These are phyloP conservation scores for Globisporangium sylvaticum DNA, from an alignment of 352 stramenopile species.

Conservation along the genomic window DNA sequence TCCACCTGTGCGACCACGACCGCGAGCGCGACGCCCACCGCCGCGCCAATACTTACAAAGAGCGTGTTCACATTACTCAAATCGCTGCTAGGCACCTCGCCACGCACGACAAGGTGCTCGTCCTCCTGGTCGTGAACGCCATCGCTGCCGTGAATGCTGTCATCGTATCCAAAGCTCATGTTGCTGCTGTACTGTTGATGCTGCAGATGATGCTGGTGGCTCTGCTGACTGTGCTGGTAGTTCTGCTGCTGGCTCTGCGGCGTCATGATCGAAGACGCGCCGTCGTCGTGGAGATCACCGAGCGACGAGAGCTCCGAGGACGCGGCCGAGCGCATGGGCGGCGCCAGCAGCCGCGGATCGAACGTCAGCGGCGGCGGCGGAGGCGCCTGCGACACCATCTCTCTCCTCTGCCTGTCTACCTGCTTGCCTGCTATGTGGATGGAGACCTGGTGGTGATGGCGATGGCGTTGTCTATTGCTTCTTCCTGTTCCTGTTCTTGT, in stretches of 20 bases:
- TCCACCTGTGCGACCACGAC: constrained; percentile 20
- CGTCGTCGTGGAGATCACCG: constrained; percentile 15
- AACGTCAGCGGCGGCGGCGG: background rate
- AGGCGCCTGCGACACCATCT: background rate
- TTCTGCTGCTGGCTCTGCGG: constrained; percentile 3
- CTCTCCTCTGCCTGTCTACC: background rate
- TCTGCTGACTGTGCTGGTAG: background rate
- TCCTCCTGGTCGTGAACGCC: background rate
- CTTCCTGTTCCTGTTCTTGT: background rate
- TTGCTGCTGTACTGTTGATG: background rate
- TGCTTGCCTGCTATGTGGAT: background rate
- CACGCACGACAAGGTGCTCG: constrained; percentile 4
- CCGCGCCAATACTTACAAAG: constrained; percentile 21
- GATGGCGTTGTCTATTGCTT: background rate
- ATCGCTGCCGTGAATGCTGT: background rate
- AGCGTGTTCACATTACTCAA: constrained; percentile 18
- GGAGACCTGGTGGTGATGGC: background rate
- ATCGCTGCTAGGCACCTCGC: constrained; percentile 12
- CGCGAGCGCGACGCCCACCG: constrained; percentile 23
- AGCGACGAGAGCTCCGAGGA: constrained; percentile 15
- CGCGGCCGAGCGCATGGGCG: constrained; percentile 7
- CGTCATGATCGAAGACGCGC: constrained; percentile 5
- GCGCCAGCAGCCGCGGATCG: constrained; percentile 1
- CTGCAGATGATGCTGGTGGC: background rate
- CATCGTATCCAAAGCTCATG: background rate